Evolutionary conservation across 257 asterid genomes (phyloP).

Genomic region (Ocimum tenuiflorum): DNA sequence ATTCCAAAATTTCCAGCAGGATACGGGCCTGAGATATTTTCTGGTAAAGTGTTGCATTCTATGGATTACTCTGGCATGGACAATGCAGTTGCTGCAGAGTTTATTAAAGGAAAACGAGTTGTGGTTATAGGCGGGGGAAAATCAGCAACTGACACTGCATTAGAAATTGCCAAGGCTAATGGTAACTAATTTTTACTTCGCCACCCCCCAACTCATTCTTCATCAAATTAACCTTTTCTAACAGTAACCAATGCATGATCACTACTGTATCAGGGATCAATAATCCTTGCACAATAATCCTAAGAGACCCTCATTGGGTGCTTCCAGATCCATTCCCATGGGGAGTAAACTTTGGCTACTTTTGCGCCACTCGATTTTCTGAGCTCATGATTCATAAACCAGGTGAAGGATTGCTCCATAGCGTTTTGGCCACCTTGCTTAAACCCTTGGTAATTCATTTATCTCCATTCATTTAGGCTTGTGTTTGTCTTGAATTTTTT

Average conservation of each 20-base stretch:
- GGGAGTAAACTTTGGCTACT: slow-evolving; percentile 33
- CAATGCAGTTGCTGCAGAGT: slow-evolving; percentile 33
- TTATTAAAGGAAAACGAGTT: slow-evolving; percentile 40
- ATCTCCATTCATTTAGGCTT: too few relatives aligned
- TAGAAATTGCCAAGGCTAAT: slow-evolving; percentile 35
- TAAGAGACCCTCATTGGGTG: slow-evolving; percentile 49
- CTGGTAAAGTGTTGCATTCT: slow-evolving; percentile 48
- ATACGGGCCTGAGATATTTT: slow-evolving; percentile 38
- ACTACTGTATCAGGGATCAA: slow-evolving; percentile 12
- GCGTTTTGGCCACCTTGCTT: slow-evolving; percentile 34
- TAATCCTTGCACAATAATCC: slow-evolving; percentile 54
- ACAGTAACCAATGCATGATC: too few relatives aligned
- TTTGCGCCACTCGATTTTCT: slow-evolving; percentile 44
- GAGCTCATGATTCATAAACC: slow-evolving; percentile 80
- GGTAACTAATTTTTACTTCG: slow-evolving; percentile 26
- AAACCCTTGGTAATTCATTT: slow-evolving; percentile 47
- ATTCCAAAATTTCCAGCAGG: slow-evolving; percentile 41
- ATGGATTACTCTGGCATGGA: slow-evolving; percentile 47
- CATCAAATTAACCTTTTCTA: too few relatives aligned
- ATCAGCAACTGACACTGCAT: slow-evolving; percentile 51
- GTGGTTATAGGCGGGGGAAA: slow-evolving; percentile 42
- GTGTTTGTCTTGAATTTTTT: too few relatives aligned
- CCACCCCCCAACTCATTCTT: too few relatives aligned
- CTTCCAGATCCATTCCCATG: slow-evolving; percentile 28
- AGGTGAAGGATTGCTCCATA: slow-evolving; percentile 35